phyloP scores from a whole-genome alignment of 2,329 filamentous ascomycete species.

The Scorias spongiosa region DNA sequence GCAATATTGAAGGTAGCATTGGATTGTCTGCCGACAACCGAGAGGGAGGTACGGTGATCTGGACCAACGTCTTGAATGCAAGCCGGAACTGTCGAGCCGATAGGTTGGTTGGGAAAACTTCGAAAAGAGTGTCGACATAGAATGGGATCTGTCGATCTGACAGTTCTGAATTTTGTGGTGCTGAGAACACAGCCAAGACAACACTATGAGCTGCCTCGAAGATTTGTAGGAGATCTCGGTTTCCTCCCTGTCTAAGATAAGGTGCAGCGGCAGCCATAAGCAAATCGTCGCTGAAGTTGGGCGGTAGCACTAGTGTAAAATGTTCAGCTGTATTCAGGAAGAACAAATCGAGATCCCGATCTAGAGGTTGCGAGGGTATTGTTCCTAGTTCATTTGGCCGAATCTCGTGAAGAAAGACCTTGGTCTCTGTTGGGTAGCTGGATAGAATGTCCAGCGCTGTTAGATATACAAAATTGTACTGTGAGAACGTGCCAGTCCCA shows the following conservation, averaged over 20 bases:
- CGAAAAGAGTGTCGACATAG: constrained; percentile 69
- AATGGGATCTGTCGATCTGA: constrained; percentile 60
- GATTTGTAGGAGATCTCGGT: constrained; percentile 47
- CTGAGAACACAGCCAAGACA: constrained; percentile 63
- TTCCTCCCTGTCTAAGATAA: constrained; percentile 51
- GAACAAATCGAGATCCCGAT: constrained; percentile 66
- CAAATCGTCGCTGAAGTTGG: constrained; percentile 53
- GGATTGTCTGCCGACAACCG: constrained; percentile 58
- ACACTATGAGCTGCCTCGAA: constrained; percentile 82
- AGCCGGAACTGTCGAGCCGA: constrained; percentile 76
- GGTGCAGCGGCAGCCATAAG: constrained; percentile 59
- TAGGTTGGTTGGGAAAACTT: constrained; percentile 61
- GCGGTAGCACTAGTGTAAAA: constrained; percentile 54
- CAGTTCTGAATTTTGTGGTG: constrained; percentile 59
- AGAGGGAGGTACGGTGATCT: constrained; percentile 67
- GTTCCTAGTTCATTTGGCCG: constrained; percentile 36
- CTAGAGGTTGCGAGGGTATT: constrained; percentile 49
- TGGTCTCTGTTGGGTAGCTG: constrained; percentile 49
- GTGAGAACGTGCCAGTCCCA: constrained; percentile 60
- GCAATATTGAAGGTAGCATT: constrained; percentile 60
- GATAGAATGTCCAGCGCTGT: constrained; percentile 68
- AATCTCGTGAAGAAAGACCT: constrained; percentile 52
- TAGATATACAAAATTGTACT: constrained; percentile 71
- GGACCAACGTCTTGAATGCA: constrained; percentile 72
- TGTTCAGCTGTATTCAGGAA: constrained; percentile 81